Evolutionary conservation across 768 basidiomycete species (phyloP), one percentile per base, ranked within the genome.

Genomic region (Tremella fuciformis): DNA sequence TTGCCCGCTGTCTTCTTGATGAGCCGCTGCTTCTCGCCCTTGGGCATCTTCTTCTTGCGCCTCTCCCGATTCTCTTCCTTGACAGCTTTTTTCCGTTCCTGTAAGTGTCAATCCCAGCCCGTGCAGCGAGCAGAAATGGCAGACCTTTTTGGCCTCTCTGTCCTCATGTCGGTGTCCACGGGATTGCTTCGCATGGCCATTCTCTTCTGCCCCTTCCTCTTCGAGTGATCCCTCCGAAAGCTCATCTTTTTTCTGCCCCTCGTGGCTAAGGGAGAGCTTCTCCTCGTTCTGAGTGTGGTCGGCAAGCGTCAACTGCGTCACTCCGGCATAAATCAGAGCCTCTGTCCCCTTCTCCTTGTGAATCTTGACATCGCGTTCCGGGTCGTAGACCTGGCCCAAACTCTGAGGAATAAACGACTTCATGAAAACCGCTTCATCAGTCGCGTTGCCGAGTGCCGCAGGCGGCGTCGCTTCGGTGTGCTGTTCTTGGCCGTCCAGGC

Each of bases 131-230:
- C 48, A 24, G 1, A 39, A 52, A n/a, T 8, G 49, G 68, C 77
- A 48, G 58, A 88, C 92, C 85, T 89, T 94, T 79, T 94, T 98
- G 0, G 82, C 85, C 22, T 91, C 89, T 58, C 84, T 85, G 71
- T 96, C 92, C 79, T 97, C 94, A 66, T 93, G 87, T 60, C 89
- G 84, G 78, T 96, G 93, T 1, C 96, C 93, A 64, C 88, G 80
- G 25, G 87, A 87, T 59, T 76, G 82, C 55, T 82, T 37, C 3
- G 40, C 62, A 52, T 57, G 38, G 9, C 29, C 50, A 8, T 56
- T 52, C 13, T 62, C 22, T 8, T 49, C 21, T 63, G 53, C 52
- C 48, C 22, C 52, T 39, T 57, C 76, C 47, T 76, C 79, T 40
- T 80, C 80, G 26, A 69, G 74, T 24, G 39, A 59, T 21, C 15